Evolutionary conservation across 2,329 filamentous ascomycete genomes (phyloP).

Genomic region (Colletotrichum sp.): DNA sequence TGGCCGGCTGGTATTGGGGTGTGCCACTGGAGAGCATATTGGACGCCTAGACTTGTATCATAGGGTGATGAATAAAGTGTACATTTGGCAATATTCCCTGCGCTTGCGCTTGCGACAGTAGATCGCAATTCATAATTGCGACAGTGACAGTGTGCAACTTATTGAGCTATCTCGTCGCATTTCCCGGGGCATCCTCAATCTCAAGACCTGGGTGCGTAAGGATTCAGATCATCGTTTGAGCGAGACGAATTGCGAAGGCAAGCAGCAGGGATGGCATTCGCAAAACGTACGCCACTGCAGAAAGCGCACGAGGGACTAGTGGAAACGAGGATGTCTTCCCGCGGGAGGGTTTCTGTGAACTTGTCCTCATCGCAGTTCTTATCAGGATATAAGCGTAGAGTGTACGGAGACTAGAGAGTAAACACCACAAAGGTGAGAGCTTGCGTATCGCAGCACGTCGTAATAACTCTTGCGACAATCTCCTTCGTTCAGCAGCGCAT

Average conservation of each 20-base stretch:
- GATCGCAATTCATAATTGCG: background rate
- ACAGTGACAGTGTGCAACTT: background rate
- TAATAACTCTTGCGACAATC: background rate
- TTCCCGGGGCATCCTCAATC: background rate
- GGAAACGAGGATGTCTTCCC: background rate
- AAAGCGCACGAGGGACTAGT: background rate
- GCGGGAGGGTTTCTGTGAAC: too few relatives aligned
- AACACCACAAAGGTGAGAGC: background rate
- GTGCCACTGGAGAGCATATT: conserved; percentile 52
- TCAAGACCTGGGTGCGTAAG: background rate
- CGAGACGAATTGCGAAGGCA: background rate
- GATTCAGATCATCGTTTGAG: background rate
- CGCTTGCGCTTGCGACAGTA: background rate
- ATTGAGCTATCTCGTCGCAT: background rate
- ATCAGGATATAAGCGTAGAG: accelerated
- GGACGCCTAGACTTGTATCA: background rate
- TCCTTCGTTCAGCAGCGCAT: background rate
- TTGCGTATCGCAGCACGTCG: background rate
- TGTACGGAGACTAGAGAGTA: background rate
- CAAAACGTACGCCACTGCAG: background rate
- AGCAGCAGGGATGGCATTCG: background rate
- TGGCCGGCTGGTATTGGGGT: conserved; percentile 66
- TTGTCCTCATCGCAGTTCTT: background rate
- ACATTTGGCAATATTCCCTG: background rate
- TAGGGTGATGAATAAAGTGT: background rate